Evolutionary conservation across 1,284 basidiomycete species (phyloP).

Genomic region (Boletus sp.): DNA sequence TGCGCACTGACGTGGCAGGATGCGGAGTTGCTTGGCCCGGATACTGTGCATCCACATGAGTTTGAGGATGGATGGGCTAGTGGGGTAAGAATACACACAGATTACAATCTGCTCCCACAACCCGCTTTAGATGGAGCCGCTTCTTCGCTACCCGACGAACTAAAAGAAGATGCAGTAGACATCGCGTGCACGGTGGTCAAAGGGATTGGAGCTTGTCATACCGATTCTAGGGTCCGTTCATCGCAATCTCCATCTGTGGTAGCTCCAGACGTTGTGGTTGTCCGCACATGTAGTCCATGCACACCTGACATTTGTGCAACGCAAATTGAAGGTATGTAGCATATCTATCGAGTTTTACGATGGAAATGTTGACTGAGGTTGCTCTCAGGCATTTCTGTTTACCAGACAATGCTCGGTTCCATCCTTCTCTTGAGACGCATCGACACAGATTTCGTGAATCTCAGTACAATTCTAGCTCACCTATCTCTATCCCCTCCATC

Average conservation of each 20-base stretch:
- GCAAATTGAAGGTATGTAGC: conserved; percentile 57
- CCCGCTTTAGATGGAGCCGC: conserved; percentile 2
- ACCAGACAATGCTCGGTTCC: conserved; percentile 56
- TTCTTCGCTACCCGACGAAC: not conserved
- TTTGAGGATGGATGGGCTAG: conserved; percentile 42
- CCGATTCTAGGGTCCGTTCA: conserved; percentile 2
- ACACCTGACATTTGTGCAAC: conserved; percentile 58
- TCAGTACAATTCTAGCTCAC: conserved; percentile 51
- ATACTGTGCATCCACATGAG: conserved; percentile 43
- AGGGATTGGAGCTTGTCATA: conserved; percentile 4
- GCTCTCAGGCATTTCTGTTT: conserved; percentile 59
- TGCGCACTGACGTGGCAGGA: conserved; percentile 42
- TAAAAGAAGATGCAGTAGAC: conserved; percentile 5
- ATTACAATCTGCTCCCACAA: conserved; percentile 9
- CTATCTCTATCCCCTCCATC: conserved; percentile 37
- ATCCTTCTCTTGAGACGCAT: conserved; percentile 58
- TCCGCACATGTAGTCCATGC: conserved; percentile 59
- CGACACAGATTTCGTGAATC: conserved; percentile 71
- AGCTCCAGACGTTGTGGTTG: conserved; percentile 36
- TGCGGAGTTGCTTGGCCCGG: conserved; percentile 47
- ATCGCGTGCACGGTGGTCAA: conserved; percentile 2
- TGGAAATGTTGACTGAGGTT: conserved; percentile 11
- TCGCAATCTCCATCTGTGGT: conserved; percentile 3
- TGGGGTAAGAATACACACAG: conserved; percentile 14
- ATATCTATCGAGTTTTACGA: not conserved